phyloP scores from a whole-genome alignment of 306 rosid genomes.

The Begonia fuchsioides region DNA sequence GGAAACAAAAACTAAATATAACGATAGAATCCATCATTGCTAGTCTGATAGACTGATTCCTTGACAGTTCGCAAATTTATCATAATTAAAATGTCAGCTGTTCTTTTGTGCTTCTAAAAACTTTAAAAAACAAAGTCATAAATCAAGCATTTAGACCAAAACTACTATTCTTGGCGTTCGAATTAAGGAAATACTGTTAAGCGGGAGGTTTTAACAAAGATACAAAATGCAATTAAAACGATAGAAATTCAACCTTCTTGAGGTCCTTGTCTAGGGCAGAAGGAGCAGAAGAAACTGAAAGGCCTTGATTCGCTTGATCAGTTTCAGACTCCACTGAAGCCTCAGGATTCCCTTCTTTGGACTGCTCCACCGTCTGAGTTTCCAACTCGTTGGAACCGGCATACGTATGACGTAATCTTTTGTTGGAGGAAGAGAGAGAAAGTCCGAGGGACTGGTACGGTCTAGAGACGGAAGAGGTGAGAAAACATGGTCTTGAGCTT shows the following conservation, averaged over 20 bases:
- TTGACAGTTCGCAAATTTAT: no score
- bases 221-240: no score
- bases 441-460: conserved; percentile 3
- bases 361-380: conserved; percentile 19
- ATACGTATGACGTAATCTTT: conserved; percentile 12
- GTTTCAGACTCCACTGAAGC: conserved; percentile 12
- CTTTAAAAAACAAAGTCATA: no score
- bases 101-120: no score
- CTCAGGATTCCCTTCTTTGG: conserved; percentile 11
- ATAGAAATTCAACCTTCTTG: conserved; percentile 44
- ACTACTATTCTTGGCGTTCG: no score
- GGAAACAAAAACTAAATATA: neutral
- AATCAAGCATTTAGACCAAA: no score
- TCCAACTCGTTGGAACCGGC: conserved; percentile 55
- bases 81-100: no score
- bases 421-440: conserved; percentile 16
- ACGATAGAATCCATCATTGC: neutral
- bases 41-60: no score
- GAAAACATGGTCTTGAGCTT: conserved; percentile 15
- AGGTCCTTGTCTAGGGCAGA: conserved; percentile 64
- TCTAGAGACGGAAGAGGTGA: conserved; percentile 6
- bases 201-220: no score
- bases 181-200: no score
- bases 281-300: conserved; percentile 18
- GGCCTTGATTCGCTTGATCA: neutral